phyloP scores from a whole-genome alignment of 2,329 filamentous ascomycete genomes.

The Neofusicoccum cordaticola region DNA sequence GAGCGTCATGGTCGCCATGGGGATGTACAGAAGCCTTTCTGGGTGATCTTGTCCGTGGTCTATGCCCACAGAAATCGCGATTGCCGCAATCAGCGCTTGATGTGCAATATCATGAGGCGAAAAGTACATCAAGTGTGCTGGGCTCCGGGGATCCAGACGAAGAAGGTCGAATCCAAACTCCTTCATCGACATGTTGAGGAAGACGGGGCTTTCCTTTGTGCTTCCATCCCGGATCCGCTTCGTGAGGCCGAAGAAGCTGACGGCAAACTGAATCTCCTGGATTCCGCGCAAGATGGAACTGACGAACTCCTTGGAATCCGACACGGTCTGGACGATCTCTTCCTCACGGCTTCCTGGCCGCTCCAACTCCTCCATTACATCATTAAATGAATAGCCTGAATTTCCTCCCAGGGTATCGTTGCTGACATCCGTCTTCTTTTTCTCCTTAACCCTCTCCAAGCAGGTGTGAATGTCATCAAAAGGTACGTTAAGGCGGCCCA shows the following conservation, averaged over 20 bases:
- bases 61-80: slow-evolving; percentile 87
- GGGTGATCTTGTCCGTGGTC: slow-evolving; percentile 85
- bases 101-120: slow-evolving; percentile 88
- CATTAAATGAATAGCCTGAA: slow-evolving; percentile 63
- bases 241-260: slow-evolving; percentile 85
- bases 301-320: slow-evolving; percentile 88
- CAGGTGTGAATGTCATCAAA: slow-evolving; percentile 78
- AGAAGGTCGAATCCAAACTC: slow-evolving; percentile 93
- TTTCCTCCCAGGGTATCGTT: slow-evolving; percentile 29
- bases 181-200: slow-evolving; percentile 89
- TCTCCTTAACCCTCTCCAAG: slow-evolving; percentile 52
- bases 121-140: slow-evolving; percentile 98
- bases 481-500: slow-evolving; percentile 85
- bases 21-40: slow-evolving; percentile 86
- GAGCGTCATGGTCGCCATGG: slow-evolving; percentile 94
- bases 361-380: slow-evolving; percentile 72
- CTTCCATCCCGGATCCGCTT: slow-evolving; percentile 71
- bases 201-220: slow-evolving; percentile 63
- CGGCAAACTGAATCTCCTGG: slow-evolving; percentile 92
- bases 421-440: slow-evolving; percentile 32
- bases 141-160: slow-evolving; percentile 85
- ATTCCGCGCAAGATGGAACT: slow-evolving; percentile 88
- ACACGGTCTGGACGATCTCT: slow-evolving; percentile 75
- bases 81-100: slow-evolving; percentile 85
- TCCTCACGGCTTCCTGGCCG: slow-evolving; percentile 65